Base-by-base conservation (phyloP, 148 eudicot species). In the Hydrangea macrophylla region DNA sequence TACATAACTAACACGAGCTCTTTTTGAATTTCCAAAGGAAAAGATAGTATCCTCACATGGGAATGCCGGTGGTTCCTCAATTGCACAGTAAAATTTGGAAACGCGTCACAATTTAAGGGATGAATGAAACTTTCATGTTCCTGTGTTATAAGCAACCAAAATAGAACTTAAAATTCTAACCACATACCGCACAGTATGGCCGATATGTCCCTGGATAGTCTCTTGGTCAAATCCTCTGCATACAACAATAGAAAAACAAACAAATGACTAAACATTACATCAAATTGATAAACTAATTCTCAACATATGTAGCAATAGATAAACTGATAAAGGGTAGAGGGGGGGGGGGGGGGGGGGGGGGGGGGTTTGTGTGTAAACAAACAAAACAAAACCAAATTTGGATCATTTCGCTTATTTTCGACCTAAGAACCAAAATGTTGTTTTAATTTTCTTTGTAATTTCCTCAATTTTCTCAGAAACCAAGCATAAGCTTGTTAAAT, bases 141-240 rank as follows among this genome's bases (percentile, higher is more conserved):
- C 4, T 8, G 12, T 7, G 15, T 3, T 42, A 3, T 42, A 10
- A 42, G 7, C 12, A 42, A 7, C 7, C 15, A n/a, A 6, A 11
- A 42, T 42, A 1, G 15, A 6, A 11, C 48, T 15, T 42, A 11
- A 42, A 42, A 42, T 6, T 42, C 12, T 42, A 6, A 7, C 48
- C 7, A 72, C 81, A 40, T 83, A 89, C 95, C 95, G 60, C 62
- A 61, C 59, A 84, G 55, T 71, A 82, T 54, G 30, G 81, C 45
- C 24, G 82, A 75, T 58, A 85, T 78, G 58, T 79, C 79, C 24
- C 28, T 55, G 10, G 80, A 25, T 28, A 70, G 58, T 51, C 56
- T 62, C 60, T 75, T 58, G 23, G 58, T 62, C 10, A 76, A 56
- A 71, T 72, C 75, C 58, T 70, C 87, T 84, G 80, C 79, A 64